Evolutionary conservation across 2,329 filamentous ascomycete genomes (phyloP).

Genomic region (Aspergillus sp.): DNA sequence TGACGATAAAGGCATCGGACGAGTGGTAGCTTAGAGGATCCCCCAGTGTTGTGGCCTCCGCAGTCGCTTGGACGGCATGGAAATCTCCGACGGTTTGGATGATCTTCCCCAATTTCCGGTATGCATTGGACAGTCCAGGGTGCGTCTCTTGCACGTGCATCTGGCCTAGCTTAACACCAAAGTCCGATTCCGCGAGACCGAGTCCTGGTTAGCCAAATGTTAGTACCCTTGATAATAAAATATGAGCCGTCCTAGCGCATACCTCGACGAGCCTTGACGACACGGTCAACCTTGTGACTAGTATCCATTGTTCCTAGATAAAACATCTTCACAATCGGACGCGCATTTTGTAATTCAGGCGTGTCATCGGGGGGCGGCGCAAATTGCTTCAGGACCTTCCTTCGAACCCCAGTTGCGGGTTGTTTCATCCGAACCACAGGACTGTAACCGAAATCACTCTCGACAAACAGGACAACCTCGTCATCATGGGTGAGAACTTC

Average conservation of each 20-base stretch:
- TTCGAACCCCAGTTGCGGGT: constrained; percentile 89
- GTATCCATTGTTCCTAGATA: constrained; percentile 95
- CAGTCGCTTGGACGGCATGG: constrained; percentile 93
- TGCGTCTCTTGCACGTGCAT: constrained; percentile 93
- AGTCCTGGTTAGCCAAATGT: constrained; percentile 62
- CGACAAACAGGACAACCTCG: constrained; percentile 97
- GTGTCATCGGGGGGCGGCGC: constrained; percentile 96
- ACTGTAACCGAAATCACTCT: constrained; percentile 97
- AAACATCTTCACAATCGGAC: constrained; percentile 91
- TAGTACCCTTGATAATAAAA: neutral
- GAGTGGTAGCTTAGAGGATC: constrained; percentile 95
- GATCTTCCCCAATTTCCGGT: constrained; percentile 90
- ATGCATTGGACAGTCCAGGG: constrained; percentile 81
- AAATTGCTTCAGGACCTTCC: constrained; percentile 97
- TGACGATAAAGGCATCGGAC: constrained; percentile 94
- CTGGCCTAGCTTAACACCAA: constrained; percentile 82
- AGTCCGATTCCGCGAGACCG: constrained; percentile 87
- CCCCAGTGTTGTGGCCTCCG: constrained; percentile 90
- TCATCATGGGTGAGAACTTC: constrained; percentile 93
- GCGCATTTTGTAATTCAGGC: constrained; percentile 84
- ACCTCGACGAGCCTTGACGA: constrained; percentile 92
- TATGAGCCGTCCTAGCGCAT: constrained; percentile 33
- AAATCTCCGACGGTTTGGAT: constrained; percentile 93
- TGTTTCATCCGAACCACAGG: constrained; percentile 95
- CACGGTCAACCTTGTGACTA: constrained; percentile 92